Percentiles rank a stretch among this genome's conserved stretches.
These are phyloP conservation scores for Diplodia seriata DNA, from an alignment of 2,329 filamentous ascomycete species.

Conservation along the genomic window DNA sequence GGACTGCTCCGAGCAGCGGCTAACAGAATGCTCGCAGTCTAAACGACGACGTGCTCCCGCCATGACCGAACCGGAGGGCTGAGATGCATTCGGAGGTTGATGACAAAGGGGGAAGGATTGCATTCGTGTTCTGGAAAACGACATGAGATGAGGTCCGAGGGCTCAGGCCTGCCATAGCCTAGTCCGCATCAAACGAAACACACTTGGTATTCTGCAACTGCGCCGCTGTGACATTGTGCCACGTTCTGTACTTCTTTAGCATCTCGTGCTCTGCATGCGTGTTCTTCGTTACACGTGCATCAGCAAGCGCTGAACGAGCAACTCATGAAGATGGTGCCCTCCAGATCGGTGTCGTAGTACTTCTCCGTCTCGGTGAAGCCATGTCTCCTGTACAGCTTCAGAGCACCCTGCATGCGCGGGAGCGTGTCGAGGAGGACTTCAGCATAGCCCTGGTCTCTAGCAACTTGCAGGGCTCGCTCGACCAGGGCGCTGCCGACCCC, in stretches of 20 bases:
- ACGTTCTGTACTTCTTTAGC: background rate
- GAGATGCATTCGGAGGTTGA: conserved; percentile 21
- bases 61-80: conserved; percentile 19
- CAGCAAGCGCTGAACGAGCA: conserved; percentile 38
- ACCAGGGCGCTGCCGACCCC: conserved; percentile 60
- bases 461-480: conserved; percentile 53
- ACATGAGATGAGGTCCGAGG: conserved; percentile 22
- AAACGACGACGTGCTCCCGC: conserved; percentile 17
- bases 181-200: conserved; percentile 21
- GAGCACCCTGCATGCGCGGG: conserved; percentile 59
- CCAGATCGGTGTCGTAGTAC: conserved; percentile 64
- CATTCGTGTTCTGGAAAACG: conserved; percentile 25
- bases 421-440: conserved; percentile 65
- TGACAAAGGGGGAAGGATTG: conserved; percentile 17
- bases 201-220: background rate
- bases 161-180: conserved; percentile 11
- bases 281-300: background rate
- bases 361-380: conserved; percentile 60
- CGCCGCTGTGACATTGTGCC: background rate
- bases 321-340: conserved; percentile 61
- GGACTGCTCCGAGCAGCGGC: background rate
- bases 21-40: background rate
- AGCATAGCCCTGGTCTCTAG: conserved; percentile 57
- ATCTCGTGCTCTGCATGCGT: background rate
- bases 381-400: conserved; percentile 55